These are phyloP conservation scores for Davidsoniella neocaledoniae DNA, from an alignment of 2,329 filamentous ascomycete genomes.

Conservation along the genomic window DNA sequence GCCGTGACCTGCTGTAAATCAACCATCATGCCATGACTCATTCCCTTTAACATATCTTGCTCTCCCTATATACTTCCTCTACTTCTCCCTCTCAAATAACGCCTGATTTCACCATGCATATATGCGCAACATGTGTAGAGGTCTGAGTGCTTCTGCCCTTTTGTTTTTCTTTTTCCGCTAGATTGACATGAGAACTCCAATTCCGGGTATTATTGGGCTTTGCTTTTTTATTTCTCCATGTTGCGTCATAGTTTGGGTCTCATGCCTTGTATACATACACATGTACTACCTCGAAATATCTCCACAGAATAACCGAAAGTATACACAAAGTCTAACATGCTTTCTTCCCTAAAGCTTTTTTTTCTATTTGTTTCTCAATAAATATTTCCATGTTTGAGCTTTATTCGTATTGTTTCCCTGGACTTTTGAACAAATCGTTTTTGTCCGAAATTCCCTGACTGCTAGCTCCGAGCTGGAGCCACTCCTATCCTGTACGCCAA, in stretches of 20 bases:
- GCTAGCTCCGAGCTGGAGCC: no score
- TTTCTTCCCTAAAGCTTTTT: no score
- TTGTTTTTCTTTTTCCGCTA: background rate
- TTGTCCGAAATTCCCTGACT: background rate
- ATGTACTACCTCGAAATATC: no score
- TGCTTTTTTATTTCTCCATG: background rate
- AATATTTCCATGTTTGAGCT: no score
- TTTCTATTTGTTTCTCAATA: no score
- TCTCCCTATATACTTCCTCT: no score
- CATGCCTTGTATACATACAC: conserved; percentile 11
- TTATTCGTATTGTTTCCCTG: no score
- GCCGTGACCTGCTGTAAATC: conserved; percentile 76
- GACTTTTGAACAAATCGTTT: no score
- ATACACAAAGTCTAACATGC: background rate
- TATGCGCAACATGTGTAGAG: no score
- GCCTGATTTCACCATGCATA: background rate
- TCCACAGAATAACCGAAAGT: background rate
- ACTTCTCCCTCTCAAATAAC: background rate
- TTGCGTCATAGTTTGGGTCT: conserved; percentile 8
- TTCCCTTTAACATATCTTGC: background rate
- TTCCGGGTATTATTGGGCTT: background rate
- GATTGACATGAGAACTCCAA: no score
- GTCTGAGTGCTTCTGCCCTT: no score
- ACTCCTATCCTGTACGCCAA: no score
- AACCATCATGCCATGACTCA: background rate